Evolutionary conservation across 129 eudicot genomes (phyloP).

Genomic region (Glebionis coronaria): DNA sequence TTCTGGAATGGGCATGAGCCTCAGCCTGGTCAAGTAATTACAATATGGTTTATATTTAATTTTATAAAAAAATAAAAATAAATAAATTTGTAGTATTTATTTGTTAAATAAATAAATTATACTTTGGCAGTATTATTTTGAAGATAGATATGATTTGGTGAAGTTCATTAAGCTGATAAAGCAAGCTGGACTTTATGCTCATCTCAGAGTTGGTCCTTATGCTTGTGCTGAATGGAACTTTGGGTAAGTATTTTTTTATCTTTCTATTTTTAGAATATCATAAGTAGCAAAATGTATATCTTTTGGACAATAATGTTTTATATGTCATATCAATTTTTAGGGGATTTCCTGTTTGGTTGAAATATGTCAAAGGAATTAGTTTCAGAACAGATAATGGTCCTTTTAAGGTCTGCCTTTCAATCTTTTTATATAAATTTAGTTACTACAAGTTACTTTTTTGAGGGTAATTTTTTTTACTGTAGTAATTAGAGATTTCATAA

Average conservation of each 20-base stretch:
- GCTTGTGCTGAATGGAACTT: constrained; percentile 99
- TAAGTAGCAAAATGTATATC: not conserved
- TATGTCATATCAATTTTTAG: constrained; percentile 26
- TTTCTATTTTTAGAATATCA: not conserved
- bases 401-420: constrained; percentile 38
- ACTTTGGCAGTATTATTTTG: constrained; percentile 70
- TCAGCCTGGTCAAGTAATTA: constrained; percentile 80
- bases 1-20: constrained; percentile 99
- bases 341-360: constrained; percentile 58
- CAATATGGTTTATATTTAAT: not conserved
- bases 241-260: constrained; percentile 50
- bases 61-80: not conserved
- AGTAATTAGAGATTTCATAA: not conserved
- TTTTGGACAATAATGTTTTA: not conserved
- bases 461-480: not conserved
- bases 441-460: not conserved
- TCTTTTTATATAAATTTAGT: not conserved
- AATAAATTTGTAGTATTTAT: constrained; percentile 2
- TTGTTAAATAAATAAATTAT: not conserved
- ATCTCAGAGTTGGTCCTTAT: constrained; percentile 98
- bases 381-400: constrained; percentile 62
- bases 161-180: constrained; percentile 88
- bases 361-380: constrained; percentile 58
- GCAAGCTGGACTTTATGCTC: constrained; percentile 93
- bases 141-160: constrained; percentile 91